phyloP scores from a whole-genome alignment of 768 basidiomycete genomes.

The Hypsizygus marmoreus region DNA sequence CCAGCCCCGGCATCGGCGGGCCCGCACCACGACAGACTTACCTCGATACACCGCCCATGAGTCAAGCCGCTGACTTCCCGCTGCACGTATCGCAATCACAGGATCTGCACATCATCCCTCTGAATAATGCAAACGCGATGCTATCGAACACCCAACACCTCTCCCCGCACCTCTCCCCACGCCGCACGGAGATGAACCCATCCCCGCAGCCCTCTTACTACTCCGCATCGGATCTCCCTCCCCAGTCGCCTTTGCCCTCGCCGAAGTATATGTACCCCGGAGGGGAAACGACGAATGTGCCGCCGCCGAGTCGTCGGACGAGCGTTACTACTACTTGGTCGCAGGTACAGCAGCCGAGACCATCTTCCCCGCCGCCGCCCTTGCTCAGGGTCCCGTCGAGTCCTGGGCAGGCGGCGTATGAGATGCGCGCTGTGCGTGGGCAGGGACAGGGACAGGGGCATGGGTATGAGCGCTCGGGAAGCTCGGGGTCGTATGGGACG shows the following conservation, averaged over 20 bases:
- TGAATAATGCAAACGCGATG: too few relatives aligned
- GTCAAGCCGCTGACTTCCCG: slow-evolving; percentile 29
- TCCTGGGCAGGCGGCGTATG: slow-evolving; percentile 37
- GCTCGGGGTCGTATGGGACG: slow-evolving; percentile 44
- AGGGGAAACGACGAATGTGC: slow-evolving; percentile 47
- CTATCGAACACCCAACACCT: slow-evolving; percentile 23
- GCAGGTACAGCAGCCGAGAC: slow-evolving; percentile 21
- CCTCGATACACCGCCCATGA: slow-evolving; percentile 47
- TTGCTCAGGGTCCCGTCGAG: slow-evolving; percentile 12
- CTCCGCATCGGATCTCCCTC: slow-evolving; percentile 65
- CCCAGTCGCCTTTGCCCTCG: slow-evolving; percentile 60
- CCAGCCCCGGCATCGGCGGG: slow-evolving; percentile 24
- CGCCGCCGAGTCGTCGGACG: slow-evolving; percentile 43
- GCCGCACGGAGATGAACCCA: slow-evolving; percentile 21
- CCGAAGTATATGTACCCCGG: slow-evolving; percentile 47
- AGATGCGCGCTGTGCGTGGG: slow-evolving; percentile 43
- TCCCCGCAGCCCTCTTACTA: slow-evolving; percentile 65
- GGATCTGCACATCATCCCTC: too few relatives aligned
- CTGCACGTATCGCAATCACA: slow-evolving; percentile 29
- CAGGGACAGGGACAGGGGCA: too few relatives aligned
- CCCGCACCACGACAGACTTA: slow-evolving; percentile 46
- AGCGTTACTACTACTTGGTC: slow-evolving; percentile 35
- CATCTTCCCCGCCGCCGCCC: slow-evolving; percentile 16
- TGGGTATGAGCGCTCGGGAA: slow-evolving; percentile 33
- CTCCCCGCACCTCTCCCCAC: slow-evolving; percentile 25